Base-by-base conservation (phyloP, 176 grass and related monocot species). In the Oryza australiensis region DNA sequence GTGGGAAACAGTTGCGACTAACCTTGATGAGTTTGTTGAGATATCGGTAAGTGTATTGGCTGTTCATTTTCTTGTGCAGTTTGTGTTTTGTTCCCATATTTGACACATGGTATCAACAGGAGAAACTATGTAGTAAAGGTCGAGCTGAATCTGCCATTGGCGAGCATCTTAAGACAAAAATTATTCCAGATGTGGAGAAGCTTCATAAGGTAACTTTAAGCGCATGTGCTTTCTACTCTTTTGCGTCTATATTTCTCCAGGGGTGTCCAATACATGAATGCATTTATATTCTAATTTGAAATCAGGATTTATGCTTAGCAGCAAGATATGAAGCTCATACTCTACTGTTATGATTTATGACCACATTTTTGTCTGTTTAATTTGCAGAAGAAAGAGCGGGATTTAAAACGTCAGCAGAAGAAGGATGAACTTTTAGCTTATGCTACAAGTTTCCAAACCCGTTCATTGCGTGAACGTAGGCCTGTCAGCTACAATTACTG, bases 1-100 rank as follows among this genome's bases (percentile, higher is more conserved):
- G 11, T 95, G 95, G 90, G 95, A 98, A 88, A 91, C 85, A 70
- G 26, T 91, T 34, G 95, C 95, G 45, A 91, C 92, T 64, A 91
- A 95, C 77, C 84, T 95, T 20, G 51, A 95, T 18, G 95, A 91
- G 84, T 98, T 98, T 76, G 75, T 75, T 81, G 90, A 98, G 64
- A 94, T 91, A 89, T 91, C 87, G 49, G 95, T 98, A 91, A 70
- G 82, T 30, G 23, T 59, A 43, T 28, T 62, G 83, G 38, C 53
- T 73, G 65, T 53, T 75, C 57, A 26, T 77, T 55, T 87, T 48
- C 51, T 72, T 72, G 70, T 64, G 8, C 15, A 16, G 10, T 77
- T 74, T 26, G 43, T 24, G 46, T 72, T 76, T 84, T 83, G 33
- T 28, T 27, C 42, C 23, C 12, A 22, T 87, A 76, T 18, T 89